phyloP scores from a whole-genome alignment of 306 rosid species.

The Hippophae gyantsensis region DNA sequence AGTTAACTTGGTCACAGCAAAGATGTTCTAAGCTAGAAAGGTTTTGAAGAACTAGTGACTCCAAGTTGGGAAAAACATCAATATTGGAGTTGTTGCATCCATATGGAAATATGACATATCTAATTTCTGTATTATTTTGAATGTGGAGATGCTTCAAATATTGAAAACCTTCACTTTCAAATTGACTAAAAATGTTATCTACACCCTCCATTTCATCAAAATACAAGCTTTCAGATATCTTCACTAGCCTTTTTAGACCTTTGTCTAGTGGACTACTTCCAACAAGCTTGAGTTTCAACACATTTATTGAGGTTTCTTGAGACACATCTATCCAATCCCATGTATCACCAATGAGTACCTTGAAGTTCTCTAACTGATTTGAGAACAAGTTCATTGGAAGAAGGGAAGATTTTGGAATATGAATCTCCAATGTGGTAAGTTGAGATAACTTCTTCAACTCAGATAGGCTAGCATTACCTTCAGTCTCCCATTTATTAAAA shows the following conservation, averaged over 20 bases:
- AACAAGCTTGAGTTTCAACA: constrained; percentile 21
- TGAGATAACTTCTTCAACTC: constrained; percentile 25
- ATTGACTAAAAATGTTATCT: constrained; percentile 17
- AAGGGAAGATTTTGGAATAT: constrained; percentile 6
- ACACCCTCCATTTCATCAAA: constrained; percentile 30
- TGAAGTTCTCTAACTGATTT: constrained; percentile 18
- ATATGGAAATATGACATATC: constrained; percentile 1
- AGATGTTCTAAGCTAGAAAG: constrained; percentile 12
- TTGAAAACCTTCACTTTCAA: constrained; percentile 31
- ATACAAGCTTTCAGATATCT: constrained; percentile 27
- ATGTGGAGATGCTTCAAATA: constrained; percentile 33
- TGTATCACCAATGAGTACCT: constrained; percentile 30
- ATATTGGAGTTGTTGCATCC: background rate
- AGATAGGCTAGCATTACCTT: constrained; percentile 16
- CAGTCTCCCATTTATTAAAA: constrained; percentile 15
- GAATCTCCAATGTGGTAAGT: constrained; percentile 19
- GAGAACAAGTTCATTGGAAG: constrained; percentile 21
- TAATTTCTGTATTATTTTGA: constrained; percentile 31
- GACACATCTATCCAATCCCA: constrained; percentile 12
- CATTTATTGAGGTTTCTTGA: constrained; percentile 8
- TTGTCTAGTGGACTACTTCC: constrained; percentile 16
- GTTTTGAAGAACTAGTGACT: constrained; percentile 6
- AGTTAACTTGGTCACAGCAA: background rate
- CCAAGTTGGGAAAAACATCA: constrained; percentile 13
- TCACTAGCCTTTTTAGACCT: constrained; percentile 19